Conservation (phyloP, 1,284 basidiomycete genomes). For the Leccinum subrobustum region DNA sequence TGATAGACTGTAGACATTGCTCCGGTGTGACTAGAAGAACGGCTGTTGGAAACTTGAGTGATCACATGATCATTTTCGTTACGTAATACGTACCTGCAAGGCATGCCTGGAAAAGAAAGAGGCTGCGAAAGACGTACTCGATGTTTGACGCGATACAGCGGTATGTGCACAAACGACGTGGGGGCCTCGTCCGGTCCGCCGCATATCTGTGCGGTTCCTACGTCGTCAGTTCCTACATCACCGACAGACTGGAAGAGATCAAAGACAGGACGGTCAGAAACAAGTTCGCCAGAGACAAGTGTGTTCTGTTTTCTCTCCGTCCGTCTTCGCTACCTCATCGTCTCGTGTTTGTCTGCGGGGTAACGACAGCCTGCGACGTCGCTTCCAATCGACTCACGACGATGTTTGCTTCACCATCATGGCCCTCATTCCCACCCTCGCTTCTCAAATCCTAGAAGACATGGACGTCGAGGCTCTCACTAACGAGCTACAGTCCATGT, state of each 20-base stretch:
- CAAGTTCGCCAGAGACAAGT: conserved; percentile 74
- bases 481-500: conserved; percentile 53
- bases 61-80: background rate
- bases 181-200: conserved; percentile 43
- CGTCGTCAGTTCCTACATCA: conserved; percentile 63
- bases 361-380: conserved; percentile 58
- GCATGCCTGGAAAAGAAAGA: background rate
- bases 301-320: conserved; percentile 31
- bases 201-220: conserved; percentile 66
- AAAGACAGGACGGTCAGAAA: conserved; percentile 67
- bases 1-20: too few relatives aligned
- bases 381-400: conserved; percentile 83
- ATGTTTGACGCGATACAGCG: conserved; percentile 42
- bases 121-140: background rate
- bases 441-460: conserved; percentile 66
- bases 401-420: conserved; percentile 82
- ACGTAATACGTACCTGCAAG: background rate
- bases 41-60: too few relatives aligned
- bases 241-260: conserved; percentile 67
- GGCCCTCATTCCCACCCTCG: conserved; percentile 76
- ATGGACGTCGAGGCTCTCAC: conserved; percentile 86
- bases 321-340: conserved; percentile 1
- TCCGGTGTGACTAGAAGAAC: too few relatives aligned
- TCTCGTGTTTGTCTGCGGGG: conserved; percentile 10
- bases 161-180: conserved; percentile 51